Evolutionary conservation across 257 asterid species (phyloP), one percentile per base, ranked within the genome.

Genomic region (Echites panduratus): DNA sequence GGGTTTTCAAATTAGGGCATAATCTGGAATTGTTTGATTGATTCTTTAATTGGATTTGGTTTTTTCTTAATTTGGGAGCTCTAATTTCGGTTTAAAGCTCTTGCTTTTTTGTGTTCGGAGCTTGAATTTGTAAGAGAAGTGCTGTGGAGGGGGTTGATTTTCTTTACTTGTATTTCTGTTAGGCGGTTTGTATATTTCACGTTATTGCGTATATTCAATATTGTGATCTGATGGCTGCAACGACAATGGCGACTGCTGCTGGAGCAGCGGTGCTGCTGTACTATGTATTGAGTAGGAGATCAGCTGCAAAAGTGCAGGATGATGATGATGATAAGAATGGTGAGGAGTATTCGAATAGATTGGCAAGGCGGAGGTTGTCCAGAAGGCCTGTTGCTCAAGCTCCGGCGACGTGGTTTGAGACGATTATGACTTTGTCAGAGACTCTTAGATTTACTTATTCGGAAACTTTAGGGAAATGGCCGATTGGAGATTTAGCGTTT

Each of bases 401-500:
- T 56, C 96, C 96, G 20, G 92, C 89, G 12, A 89, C 94, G 38
- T 89, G 98, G 96, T 69, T 89, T 64, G 96, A 89, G 83, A 88
- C 96, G 69, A 84, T 89, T 70, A 82, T 79, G 40, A 87, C 93
- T 65, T 70, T 90, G 70, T 79, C 90, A 62, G 97, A 89, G 83
- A 90, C 97, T 53, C 83, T 90, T 73, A 86, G 88, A 80, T 90
- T 90, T 81, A 90, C 93, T 35, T 90, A 90, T 79, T 79, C 92
- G 64, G 97, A 90, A 83, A 89, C 97, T 19, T 79, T 90, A 40
- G 97, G 96, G 76, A 90, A 90, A 78, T 90, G 97, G 97, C 93
- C 96, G 68, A 89, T 90, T 79, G 96, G 85, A 29, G 97, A 90
- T 80, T 87, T 90, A 74, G 93, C 96, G 70, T 89, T 90, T 49